Percentiles rank a stretch among this genome's conserved stretches.
Evolutionary conservation across 2,329 filamentous ascomycete genomes (phyloP).

Genomic region (Penicillium paneum): DNA sequence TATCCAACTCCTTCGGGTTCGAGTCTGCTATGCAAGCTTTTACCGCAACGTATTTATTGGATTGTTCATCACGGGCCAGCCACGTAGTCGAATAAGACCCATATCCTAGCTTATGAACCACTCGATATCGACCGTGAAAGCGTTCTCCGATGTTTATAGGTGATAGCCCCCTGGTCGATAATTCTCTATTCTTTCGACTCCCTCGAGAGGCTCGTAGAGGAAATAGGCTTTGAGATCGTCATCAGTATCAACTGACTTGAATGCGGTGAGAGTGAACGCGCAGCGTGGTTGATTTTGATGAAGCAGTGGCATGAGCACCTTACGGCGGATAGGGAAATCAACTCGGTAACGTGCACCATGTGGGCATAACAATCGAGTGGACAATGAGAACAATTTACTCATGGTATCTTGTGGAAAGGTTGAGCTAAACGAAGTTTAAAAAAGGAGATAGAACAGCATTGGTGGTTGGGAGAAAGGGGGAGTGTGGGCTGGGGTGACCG

Average conservation of each 20-base stretch:
- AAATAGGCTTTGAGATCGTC: slow-evolving; percentile 2
- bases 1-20: not conserved
- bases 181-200: slow-evolving; percentile 20
- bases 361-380: slow-evolving; percentile 6
- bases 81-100: slow-evolving; percentile 36
- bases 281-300: slow-evolving; percentile 4
- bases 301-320: slow-evolving; percentile 6
- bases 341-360: slow-evolving; percentile 2
- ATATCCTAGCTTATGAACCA: slow-evolving; percentile 42
- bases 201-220: slow-evolving; percentile 19
- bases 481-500: slow-evolving; percentile 40
- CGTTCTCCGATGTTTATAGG: slow-evolving; percentile 27
- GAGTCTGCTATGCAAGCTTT: not conserved
- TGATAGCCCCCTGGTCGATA: slow-evolving; percentile 29
- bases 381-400: slow-evolving; percentile 11
- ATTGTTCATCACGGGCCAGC: slow-evolving; percentile 25
- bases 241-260: slow-evolving; percentile 10
- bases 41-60: slow-evolving; percentile 8
- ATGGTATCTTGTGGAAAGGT: slow-evolving; percentile 46
- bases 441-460: slow-evolving; percentile 22
- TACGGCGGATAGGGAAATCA: slow-evolving; percentile 4
- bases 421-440: slow-evolving; percentile 22
- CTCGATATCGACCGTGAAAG: slow-evolving; percentile 32
- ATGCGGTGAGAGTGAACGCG: slow-evolving; percentile 11
- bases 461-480: slow-evolving; percentile 1